phyloP scores from a whole-genome alignment of 768 basidiomycete genomes.

The Suillus ampliporus region DNA sequence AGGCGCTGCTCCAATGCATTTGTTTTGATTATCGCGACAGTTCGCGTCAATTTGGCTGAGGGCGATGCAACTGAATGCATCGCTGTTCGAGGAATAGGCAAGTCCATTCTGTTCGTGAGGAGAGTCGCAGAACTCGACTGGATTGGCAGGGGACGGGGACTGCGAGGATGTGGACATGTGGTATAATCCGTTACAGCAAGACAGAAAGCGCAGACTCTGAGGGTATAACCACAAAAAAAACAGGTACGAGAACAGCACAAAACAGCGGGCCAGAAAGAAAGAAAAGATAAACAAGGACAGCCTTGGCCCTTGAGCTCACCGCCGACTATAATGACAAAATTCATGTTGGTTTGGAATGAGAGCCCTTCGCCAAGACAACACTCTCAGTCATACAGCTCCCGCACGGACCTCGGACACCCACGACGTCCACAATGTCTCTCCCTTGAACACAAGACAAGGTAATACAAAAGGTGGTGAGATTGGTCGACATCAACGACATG shows the following conservation, averaged over 20 bases:
- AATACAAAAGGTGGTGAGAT: not conserved
- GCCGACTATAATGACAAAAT: slow-evolving; percentile 6
- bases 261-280: slow-evolving; percentile 22
- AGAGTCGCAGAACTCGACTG: slow-evolving; percentile 21
- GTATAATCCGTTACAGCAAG: slow-evolving; percentile 16
- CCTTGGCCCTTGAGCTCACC: slow-evolving; percentile 15
- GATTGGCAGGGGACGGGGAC: slow-evolving; percentile 22
- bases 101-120: slow-evolving; percentile 10
- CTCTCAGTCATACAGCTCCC: slow-evolving; percentile 5
- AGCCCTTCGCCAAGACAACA: slow-evolving; percentile 6
- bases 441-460: not conserved
- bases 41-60: slow-evolving; percentile 48
- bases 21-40: slow-evolving; percentile 84
- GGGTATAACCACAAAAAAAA: slow-evolving; percentile 18
- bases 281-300: slow-evolving; percentile 12
- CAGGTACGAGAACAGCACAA: slow-evolving; percentile 18
- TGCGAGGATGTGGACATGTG: slow-evolving; percentile 27
- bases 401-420: slow-evolving; percentile 26
- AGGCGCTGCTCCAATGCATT: slow-evolving; percentile 77
- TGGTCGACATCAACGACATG: not conserved
- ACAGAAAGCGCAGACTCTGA: slow-evolving; percentile 5
- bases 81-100: slow-evolving; percentile 13
- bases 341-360: slow-evolving; percentile 13
- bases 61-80: slow-evolving; percentile 16
- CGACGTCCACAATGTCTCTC: not conserved